Base-by-base conservation (phyloP, 2,329 filamentous ascomycete genomes). In the Aspergillus fumigatiaffinis region DNA sequence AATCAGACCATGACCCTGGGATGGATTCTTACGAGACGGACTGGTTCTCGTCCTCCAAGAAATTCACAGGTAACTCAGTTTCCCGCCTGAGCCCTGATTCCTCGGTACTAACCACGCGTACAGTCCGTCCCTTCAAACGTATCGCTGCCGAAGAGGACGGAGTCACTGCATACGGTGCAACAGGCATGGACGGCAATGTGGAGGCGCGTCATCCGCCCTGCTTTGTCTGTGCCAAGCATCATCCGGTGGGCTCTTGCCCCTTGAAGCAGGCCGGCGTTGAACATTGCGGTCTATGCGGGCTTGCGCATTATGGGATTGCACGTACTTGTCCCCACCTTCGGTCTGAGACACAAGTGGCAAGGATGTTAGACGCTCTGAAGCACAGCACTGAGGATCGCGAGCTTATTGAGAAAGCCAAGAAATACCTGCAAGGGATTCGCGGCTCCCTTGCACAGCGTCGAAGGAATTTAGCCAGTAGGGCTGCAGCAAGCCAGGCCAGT, bases 281-380 rank as follows among this genome's bases (percentile, higher is more conserved):
- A 64, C 73, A 81, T 63, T 90, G 87, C 70, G 81, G 81, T 6
- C 77, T 89, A 6, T 89, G 87, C 60, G 85, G 86, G 17, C 78
- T 84, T 23, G 82, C 84, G 1, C 86, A 88, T 66, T 84, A 78
- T 60, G 85, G 85, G 2, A 68, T 77, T 53, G 71, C 73, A 1
- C 78, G 82, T 32, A 80, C 79, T 8, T 90, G 87, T 66, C 83
- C 86, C 14, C 83, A 87, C 66, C 78, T 90, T 52, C 77, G 77
- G 54, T 84, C 84, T 3, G 83, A 89, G 60, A 82, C 80, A 3
- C 82, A 90, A 66, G 78, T 91, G 17, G 79, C 82, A 54, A 75
- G 82, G 21, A 88, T 91, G 79, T 74, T 91, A 17, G 80, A 84
- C 55, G 81, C 83, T 0, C 71, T 91, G 23, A 84, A 84, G 64